phyloP scores from a whole-genome alignment of 176 grass and related monocot species.

The Echinochloa phyllopogon region DNA sequence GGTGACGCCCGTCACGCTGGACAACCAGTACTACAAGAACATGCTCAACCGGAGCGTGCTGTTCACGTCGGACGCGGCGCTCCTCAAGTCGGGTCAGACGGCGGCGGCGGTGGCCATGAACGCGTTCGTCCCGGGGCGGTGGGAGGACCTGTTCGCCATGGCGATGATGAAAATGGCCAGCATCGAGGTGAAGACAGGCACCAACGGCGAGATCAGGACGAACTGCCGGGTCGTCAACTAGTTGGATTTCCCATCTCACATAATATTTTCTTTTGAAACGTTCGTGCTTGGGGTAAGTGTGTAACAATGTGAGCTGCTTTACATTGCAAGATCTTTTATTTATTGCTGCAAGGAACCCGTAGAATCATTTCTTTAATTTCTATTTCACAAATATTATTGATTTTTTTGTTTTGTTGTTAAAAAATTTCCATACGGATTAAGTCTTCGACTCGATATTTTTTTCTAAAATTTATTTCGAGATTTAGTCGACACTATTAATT shows the following conservation, averaged over 20 bases:
- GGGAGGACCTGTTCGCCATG: slow-evolving; percentile 39
- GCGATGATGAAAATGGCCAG: slow-evolving; percentile 57
- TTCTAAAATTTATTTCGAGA: too few species aligned
- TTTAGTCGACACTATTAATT: too few species aligned
- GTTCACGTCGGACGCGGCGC: slow-evolving; percentile 43
- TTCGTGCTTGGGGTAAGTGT: neutral
- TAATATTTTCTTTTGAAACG: neutral
- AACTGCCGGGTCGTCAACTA: slow-evolving; percentile 42
- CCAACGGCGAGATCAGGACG: slow-evolving; percentile 43
- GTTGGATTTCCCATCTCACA: neutral
- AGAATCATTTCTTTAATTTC: neutral
- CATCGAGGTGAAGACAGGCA: slow-evolving; percentile 7
- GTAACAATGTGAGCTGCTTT: neutral
- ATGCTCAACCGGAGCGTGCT: slow-evolving; percentile 36
- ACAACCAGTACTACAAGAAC: slow-evolving; percentile 54
- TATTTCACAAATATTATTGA: too few species aligned
- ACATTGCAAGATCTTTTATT: neutral
- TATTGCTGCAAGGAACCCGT: neutral
- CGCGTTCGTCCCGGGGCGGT: neutral
- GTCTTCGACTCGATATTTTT: too few species aligned
- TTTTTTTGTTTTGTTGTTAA: too few species aligned
- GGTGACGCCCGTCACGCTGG: slow-evolving; percentile 33
- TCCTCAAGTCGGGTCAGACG: slow-evolving; percentile 1
- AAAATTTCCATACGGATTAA: too few species aligned
- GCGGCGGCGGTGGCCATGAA: neutral